Percentiles rank a stretch among this genome's conserved stretches.
Conservation (phyloP, 495 filamentous ascomycete genomes). For the Tuber melanosporum region DNA sequence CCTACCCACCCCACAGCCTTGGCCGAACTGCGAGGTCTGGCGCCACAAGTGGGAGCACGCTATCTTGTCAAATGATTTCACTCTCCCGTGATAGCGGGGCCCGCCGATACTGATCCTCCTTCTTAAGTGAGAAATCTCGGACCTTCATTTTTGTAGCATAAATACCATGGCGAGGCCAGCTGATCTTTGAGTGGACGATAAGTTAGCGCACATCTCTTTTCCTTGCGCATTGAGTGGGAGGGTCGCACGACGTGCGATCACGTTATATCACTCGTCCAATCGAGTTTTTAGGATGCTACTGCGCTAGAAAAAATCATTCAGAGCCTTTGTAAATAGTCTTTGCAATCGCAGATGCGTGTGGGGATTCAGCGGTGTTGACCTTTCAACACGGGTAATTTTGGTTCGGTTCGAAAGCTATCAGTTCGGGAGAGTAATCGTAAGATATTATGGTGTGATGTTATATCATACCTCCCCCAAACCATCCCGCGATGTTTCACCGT, state of each 20-base stretch:
- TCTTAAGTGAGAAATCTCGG: background rate
- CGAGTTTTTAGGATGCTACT: background rate
- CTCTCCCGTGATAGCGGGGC: background rate
- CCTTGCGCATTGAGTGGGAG: background rate
- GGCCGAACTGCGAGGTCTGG: background rate
- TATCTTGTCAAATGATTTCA: background rate
- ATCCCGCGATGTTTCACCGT: background rate
- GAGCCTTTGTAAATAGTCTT: background rate
- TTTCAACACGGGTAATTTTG: background rate
- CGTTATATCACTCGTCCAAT: background rate
- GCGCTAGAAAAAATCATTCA: too few relatives aligned
- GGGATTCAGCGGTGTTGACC: background rate
- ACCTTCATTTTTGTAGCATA: background rate
- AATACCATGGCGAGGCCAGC: background rate
- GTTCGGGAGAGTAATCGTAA: background rate
- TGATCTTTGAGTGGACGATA: background rate
- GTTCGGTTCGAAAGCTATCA: background rate
- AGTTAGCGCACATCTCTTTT: background rate
- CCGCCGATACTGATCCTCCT: background rate
- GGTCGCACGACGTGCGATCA: background rate
- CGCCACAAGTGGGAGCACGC: background rate
- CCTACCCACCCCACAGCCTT: background rate
- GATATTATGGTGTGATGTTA: background rate
- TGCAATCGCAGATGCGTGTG: background rate
- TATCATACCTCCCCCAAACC: background rate